These are phyloP conservation scores for Marasmius oreades DNA, from an alignment of 1,284 basidiomycete genomes.

Conservation along the genomic window DNA sequence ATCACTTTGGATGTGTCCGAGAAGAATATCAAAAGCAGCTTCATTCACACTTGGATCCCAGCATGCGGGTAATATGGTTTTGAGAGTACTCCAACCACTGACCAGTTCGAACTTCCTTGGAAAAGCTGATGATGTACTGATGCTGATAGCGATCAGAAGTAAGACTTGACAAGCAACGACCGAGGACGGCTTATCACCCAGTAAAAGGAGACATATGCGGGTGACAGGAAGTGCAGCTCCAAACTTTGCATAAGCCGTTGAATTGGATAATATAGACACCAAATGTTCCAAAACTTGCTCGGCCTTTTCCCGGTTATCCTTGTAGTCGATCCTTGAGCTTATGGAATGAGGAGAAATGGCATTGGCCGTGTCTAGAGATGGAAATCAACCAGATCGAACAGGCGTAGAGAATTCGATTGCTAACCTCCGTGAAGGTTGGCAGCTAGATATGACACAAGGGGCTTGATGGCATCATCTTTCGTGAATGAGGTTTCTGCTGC, in stretches of 20 bases:
- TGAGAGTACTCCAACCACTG: conserved; percentile 70
- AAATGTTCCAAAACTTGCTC: conserved; percentile 60
- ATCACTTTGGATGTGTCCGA: conserved; percentile 35
- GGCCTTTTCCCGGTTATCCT: conserved; percentile 49
- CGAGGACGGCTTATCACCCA: conserved; percentile 65
- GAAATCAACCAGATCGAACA: not conserved
- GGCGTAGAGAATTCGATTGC: conserved; percentile 17
- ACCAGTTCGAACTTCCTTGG: conserved; percentile 72
- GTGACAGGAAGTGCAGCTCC: conserved; percentile 66
- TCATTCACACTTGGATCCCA: conserved; percentile 67
- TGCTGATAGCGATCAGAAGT: conserved; percentile 52
- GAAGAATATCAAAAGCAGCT: conserved; percentile 60
- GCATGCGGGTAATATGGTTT: conserved; percentile 56
- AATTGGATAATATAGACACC: conserved; percentile 52
- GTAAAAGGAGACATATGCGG: conserved; percentile 68
- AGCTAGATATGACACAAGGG: conserved; percentile 81
- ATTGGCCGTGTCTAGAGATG: conserved; percentile 11
- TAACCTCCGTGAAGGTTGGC: conserved; percentile 76
- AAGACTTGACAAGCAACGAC: conserved; percentile 58
- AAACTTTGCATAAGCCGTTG: conserved; percentile 58
- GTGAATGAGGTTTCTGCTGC: conserved; percentile 61
- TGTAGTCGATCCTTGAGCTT: conserved; percentile 49
- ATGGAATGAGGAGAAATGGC: conserved; percentile 53
- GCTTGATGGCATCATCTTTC: conserved; percentile 76
- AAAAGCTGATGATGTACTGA: conserved; percentile 54